Base-by-base conservation (phyloP, 2,329 filamentous ascomycete genomes). In the Periconia macrospinosa region DNA sequence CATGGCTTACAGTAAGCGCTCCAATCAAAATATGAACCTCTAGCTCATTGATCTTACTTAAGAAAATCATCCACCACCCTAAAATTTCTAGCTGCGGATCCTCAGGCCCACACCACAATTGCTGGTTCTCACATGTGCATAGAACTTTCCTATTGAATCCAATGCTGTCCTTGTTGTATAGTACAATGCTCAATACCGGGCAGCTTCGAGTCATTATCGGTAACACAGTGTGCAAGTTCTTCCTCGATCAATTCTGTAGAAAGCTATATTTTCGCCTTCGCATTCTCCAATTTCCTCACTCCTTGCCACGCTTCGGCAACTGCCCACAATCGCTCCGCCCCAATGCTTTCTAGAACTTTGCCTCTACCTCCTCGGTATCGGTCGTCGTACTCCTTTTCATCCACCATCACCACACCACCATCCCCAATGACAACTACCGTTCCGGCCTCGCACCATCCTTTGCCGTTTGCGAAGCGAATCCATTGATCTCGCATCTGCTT, bases 301-400 rank as follows among this genome's bases (percentile, higher is more conserved):
- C 63, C 62, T 42, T 69, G 66, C 67, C 66, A 70, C 47, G 20
- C 55, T 20, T 71, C 68, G 14, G 60, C 62, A 41, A 71, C 18
- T 46, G 20, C 45, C 62, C 65, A 69, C 3, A 65, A 44, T 50
- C 56, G 69, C 17, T 61, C 52, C 35, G 45, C 49, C 1, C 61
- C 66, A 33, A 70, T 64, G 10, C 42, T 42, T 40, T 56, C 41
- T 45, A 70, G 41, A 35, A 69, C 42, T n/a, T 54, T 49, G 17
- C 67, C 65, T 42, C 65, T 53, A 1, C 63, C 64, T 7, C 49
- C 41, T 42, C 66, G 59, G 49, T 57, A 68, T 10, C 45, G 44
- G 5, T 30, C 41, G 52, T 71, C 68, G 50, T 71, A 71, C 14
- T 53, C 56, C 2, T 50, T 47, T 23, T 63, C 62, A 41, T 59